Base-by-base conservation (phyloP, 495 filamentous ascomycete species). In the Hypoxylon intermedium region DNA sequence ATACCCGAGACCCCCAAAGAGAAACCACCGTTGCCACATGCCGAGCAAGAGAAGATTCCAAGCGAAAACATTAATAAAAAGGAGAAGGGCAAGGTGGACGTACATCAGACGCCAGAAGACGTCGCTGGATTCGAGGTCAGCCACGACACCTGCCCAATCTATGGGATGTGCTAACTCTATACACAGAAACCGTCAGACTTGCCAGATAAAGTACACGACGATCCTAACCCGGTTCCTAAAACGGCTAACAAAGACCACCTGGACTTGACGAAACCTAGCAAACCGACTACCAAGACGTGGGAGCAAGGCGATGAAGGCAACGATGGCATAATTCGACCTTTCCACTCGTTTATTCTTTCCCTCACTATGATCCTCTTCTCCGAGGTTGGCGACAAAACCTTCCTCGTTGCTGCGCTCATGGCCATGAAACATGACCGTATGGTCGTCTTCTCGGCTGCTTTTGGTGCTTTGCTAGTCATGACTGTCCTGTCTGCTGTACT, bases 361-460 rank as follows among this genome's bases (percentile, higher is more conserved):
- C 85, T 97, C 48, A 91, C 92, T 54, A 98, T 98, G 94, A 98
- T 98, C 58, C 81, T 98, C 50, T 90, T 98, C 65, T 97, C 94
- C 58, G 94, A 98, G 72, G 87, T 98, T 70, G 94, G 94, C 55
- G 94, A 98, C 83, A 98, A 98, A 74, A 98, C 94, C 0, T 98
- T 98, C 77, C 82, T 98, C 34, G 91, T 98, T 37, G 94, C 94
- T 11, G 94, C 94, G 19, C 82, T 98, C 16, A 98, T 98, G 94
- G 94, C 94, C 1, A 98, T 98, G 94, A 91, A 96, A 63, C 93
- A 98, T 70, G 89, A 94, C 37, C 90, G 93, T 26, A 73, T 97
- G 49, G 80, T 97, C 9, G 95, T 98, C 36, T 98, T 98, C 77
- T 86, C 90, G 6, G 91, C 94, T 5, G 94, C 94, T n/a, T 91